phyloP scores from a whole-genome alignment of 108 stramenopile species.

The Nitzschia inconspicua region DNA sequence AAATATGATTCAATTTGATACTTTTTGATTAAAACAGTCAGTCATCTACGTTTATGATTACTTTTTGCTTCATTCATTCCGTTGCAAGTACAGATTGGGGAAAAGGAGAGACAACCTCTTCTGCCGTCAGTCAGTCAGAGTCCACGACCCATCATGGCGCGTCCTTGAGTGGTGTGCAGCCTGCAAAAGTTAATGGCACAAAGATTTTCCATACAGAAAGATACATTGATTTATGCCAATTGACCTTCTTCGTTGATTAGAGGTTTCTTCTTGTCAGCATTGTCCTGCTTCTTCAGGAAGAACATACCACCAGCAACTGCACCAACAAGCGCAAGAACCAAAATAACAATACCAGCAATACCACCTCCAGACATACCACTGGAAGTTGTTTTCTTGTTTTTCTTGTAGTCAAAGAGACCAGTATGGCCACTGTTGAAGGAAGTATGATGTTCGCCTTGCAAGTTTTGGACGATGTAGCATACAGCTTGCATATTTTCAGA shows the following conservation, averaged over 20 bases:
- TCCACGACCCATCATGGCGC: no score
- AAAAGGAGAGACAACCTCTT: no score
- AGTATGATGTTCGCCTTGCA: constrained; percentile 7
- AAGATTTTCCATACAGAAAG: no score
- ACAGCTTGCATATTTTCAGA: constrained; percentile 24
- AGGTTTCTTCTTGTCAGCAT: constrained; percentile 11
- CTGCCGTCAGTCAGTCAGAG: no score
- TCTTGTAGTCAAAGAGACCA: constrained; percentile 25
- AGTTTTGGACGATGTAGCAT: constrained; percentile 19
- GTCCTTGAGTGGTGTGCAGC: no score
- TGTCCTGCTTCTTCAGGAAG: constrained; percentile 5
- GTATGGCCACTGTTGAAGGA: constrained; percentile 5
- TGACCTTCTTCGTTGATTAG: constrained; percentile 15
- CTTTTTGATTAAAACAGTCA: no score
- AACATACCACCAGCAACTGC: constrained; percentile 22
- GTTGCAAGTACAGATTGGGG: no score
- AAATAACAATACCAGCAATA: constrained; percentile 15
- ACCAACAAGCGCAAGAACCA: constrained; percentile 13
- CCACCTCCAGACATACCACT: constrained; percentile 14
- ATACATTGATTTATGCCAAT: constrained; percentile 38
- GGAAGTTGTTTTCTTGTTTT: neutral
- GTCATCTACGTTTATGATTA: no score
- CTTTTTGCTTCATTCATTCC: no score
- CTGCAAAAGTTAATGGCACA: no score
- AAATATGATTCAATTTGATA: no score